A percentile compares a stretch with the other conserved stretches of the same genome.
phyloP scores from a whole-genome alignment of 108 stramenopile species.

The Cyclostephanos invisitatus region DNA sequence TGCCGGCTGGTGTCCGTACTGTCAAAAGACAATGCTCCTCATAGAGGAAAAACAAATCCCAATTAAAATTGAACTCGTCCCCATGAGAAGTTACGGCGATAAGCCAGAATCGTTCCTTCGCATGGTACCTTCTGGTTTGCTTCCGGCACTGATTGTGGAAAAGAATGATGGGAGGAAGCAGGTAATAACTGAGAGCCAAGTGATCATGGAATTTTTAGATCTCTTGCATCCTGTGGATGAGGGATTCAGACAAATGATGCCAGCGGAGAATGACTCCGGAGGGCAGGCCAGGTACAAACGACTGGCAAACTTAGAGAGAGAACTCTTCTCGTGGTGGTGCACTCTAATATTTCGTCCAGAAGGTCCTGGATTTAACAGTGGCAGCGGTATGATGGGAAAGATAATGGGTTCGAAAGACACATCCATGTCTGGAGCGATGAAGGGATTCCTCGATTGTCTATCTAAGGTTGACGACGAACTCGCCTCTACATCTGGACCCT shows the following conservation, averaged over 20 bases:
- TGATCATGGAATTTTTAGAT: constrained; percentile 92
- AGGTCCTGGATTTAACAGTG: constrained; percentile 37
- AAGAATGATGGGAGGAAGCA: constrained; percentile 59
- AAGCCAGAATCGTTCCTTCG: constrained; percentile 82
- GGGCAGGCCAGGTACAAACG: constrained; percentile 50
- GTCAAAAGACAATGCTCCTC: constrained; percentile 74
- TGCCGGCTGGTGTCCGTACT: constrained; percentile 69
- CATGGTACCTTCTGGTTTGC: constrained; percentile 85
- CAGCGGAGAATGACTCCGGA: constrained; percentile 48
- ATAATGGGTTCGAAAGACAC: constrained; percentile 51
- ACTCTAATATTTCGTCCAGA: constrained; percentile 85
- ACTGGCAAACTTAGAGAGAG: constrained; percentile 84
- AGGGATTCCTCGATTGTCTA: constrained; percentile 78
- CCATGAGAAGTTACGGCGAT: constrained; percentile 93
- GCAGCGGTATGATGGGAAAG: constrained; percentile 47
- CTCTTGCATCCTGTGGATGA: constrained; percentile 67
- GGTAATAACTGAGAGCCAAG: constrained; percentile 82
- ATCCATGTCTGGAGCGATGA: constrained; percentile 72
- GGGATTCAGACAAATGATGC: constrained; percentile 82
- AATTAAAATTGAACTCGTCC: constrained; percentile 86
- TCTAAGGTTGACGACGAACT: constrained; percentile 76
- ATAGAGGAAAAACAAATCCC: constrained; percentile 93
- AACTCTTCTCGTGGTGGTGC: constrained; percentile 94
- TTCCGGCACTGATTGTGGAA: constrained; percentile 88
- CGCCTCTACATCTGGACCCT: constrained; percentile 77